These are phyloP conservation scores for Vanrija sp. DNA, from an alignment of 1,284 basidiomycete genomes.

Conservation along the genomic window DNA sequence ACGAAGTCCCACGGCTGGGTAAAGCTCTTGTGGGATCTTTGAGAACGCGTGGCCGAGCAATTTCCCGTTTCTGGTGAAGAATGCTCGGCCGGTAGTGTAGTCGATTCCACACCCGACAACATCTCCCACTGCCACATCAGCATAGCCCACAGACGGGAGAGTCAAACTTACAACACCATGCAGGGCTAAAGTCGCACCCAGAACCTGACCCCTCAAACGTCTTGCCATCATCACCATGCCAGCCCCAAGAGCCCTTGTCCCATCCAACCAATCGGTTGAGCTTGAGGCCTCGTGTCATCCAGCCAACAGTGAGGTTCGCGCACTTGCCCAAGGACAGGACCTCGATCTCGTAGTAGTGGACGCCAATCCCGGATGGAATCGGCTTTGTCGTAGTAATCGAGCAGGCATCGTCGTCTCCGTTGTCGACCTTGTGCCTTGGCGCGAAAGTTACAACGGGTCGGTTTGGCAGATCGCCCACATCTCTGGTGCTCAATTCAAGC, in stretches of 20 bases:
- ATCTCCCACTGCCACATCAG: conserved; percentile 62
- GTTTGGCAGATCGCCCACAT: not conserved
- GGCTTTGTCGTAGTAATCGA: conserved; percentile 68
- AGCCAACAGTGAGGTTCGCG: conserved; percentile 82
- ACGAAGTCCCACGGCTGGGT: conserved; percentile 81
- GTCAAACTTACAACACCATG: conserved; percentile 35
- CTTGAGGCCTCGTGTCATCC: conserved; percentile 56
- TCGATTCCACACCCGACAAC: conserved; percentile 85
- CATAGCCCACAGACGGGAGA: not conserved
- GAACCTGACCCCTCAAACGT: conserved; percentile 69
- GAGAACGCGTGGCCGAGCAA: conserved; percentile 69
- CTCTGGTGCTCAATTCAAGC: conserved; percentile 2
- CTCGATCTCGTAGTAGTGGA: conserved; percentile 86
- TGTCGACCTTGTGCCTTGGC: conserved; percentile 36
- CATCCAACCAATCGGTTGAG: conserved; percentile 78
- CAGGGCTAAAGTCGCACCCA: conserved; percentile 68
- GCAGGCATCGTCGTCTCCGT: conserved; percentile 68
- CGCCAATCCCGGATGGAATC: conserved; percentile 75
- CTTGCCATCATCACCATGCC: conserved; percentile 86
- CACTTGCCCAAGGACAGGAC: conserved; percentile 63
- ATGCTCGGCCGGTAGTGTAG: conserved; percentile 69
- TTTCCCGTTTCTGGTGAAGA: conserved; percentile 84
- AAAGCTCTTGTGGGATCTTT: conserved; percentile 61
- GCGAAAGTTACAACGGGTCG: conserved; percentile 35
- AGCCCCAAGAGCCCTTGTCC: conserved; percentile 87